A percentile compares a stretch with the other conserved stretches of the same genome.
Evolutionary conservation across 306 rosid species (phyloP).

Genomic region (Dryas octopetala): DNA sequence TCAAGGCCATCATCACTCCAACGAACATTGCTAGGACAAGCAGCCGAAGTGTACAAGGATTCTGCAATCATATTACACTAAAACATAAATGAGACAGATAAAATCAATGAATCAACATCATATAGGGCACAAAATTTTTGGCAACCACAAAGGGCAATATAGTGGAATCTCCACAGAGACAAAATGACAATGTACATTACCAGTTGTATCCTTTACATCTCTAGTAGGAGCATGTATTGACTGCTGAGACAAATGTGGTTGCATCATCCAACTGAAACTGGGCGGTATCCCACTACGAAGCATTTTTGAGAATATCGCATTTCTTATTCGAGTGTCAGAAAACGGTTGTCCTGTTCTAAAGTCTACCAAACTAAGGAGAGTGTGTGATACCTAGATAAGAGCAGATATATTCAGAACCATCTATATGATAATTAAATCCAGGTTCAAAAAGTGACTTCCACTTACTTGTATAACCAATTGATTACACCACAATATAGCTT

Average conservation of each 20-base stretch:
- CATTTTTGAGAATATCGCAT: slow-evolving; percentile 67
- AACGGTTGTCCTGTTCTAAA: slow-evolving; percentile 74
- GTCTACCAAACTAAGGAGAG: slow-evolving; percentile 89
- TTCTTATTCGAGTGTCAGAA: slow-evolving; percentile 59
- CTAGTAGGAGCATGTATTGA: slow-evolving; percentile 41
- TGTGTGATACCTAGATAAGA: slow-evolving; percentile 79
- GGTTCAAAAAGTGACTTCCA: slow-evolving; percentile 19
- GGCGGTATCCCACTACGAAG: slow-evolving; percentile 81
- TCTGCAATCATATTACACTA: slow-evolving; percentile 46
- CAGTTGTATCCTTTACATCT: slow-evolving; percentile 50
- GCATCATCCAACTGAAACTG: slow-evolving; percentile 61
- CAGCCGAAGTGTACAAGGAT: slow-evolving; percentile 41
- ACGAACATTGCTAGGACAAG: slow-evolving; percentile 67
- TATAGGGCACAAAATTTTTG: not conserved
- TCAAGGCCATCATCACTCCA: slow-evolving; percentile 96
- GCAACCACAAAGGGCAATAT: not conserved
- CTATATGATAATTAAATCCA: slow-evolving; percentile 23
- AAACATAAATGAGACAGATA: not conserved
- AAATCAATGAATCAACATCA: not conserved
- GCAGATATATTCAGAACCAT: slow-evolving; percentile 33
- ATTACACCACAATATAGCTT: slow-evolving; percentile 96
- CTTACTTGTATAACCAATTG: slow-evolving; percentile 93
- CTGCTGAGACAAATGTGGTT: slow-evolving; percentile 45
- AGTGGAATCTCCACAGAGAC: not conserved
- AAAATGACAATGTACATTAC: slow-evolving; percentile 39